Percentiles rank a stretch among this genome's conserved stretches.
Evolutionary conservation across 345 rosid species (phyloP).

Genomic region (Chamaenerion angustifolium): DNA sequence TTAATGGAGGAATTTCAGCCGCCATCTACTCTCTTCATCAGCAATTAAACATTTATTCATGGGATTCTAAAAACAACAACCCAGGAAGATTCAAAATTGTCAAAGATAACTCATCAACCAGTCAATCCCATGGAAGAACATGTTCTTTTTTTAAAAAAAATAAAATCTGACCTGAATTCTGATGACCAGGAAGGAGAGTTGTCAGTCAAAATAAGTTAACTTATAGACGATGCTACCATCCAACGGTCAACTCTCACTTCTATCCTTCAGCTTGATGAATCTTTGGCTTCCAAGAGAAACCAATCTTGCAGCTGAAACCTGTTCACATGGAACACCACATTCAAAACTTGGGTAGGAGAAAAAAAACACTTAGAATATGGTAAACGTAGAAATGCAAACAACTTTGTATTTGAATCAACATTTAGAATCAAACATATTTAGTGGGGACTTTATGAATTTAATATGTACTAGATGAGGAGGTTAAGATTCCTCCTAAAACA

Average conservation of each 20-base stretch:
- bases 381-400: background rate
- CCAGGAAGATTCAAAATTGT: no score
- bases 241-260: constrained; percentile 17
- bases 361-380: background rate
- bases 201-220: constrained; percentile 3
- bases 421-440: no score
- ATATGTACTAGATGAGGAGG: no score
- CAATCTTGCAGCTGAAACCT: constrained; percentile 89
- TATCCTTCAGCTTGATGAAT: constrained; percentile 40
- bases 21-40: no score
- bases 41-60: no score
- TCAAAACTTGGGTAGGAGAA: background rate
- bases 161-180: constrained; percentile 24
- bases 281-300: constrained; percentile 63
- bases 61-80: no score
- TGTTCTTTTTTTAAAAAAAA: no score
- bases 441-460: background rate
- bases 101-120: no score
- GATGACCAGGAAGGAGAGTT: constrained; percentile 12
- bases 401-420: no score
- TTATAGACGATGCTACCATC: background rate
- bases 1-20: no score
- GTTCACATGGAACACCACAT: constrained; percentile 9
- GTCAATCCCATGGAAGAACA: no score
- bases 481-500: background rate